Base-by-base conservation (phyloP, 306 rosid species). In the Carpinus viminea region DNA sequence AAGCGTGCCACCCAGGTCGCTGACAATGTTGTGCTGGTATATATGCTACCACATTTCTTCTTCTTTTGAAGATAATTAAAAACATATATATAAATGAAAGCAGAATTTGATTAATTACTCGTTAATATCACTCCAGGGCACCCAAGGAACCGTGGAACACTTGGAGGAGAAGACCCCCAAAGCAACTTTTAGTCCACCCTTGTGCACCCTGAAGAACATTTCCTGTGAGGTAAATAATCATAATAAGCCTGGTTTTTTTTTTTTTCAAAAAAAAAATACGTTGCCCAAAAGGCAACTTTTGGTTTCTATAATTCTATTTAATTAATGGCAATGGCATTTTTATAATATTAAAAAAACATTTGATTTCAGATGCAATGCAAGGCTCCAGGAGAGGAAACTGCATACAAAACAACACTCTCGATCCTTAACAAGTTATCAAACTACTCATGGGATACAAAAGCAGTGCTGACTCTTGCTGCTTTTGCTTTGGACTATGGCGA, bases 361-460 rank as follows among this genome's bases (percentile, higher is more conserved):
- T 21, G 4, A 6, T 52, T 4, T 11, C 74, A 72, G 76, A 51
- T 72, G 47, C 20, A 38, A 52, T 72, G 76, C 76, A 52, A 72
- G 76, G 17, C 64, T 38, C 76, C 61, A 0, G 46, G 62, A 26
- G 76, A 72, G 46, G 45, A 52, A 52, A 72, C 16, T 15, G 64
- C 76, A 1, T 60, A 72, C 62, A 53, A 52, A 34, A 51, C 62
- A 24, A 10, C 76, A 16, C 43, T 52, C 16, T 28, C 76, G 8
- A 72, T 72, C 16, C 76, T 72, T 4, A 52, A 72, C 48, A 51
- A 72, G 76, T 73, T 87, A 57, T 87, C 86, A 52, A 70, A 48
- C 12, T 89, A 87, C 77, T 28, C 84, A 0, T 91, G 98, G 96
- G 93, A 86, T 31, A 90, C 92, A 16, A 93, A 91, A 79, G 90